Percentiles rank a stretch among this genome's conserved stretches.
Evolutionary conservation across 805 yeast species (phyloP).

Genomic region (Wickerhamomyces hampshirensis): DNA sequence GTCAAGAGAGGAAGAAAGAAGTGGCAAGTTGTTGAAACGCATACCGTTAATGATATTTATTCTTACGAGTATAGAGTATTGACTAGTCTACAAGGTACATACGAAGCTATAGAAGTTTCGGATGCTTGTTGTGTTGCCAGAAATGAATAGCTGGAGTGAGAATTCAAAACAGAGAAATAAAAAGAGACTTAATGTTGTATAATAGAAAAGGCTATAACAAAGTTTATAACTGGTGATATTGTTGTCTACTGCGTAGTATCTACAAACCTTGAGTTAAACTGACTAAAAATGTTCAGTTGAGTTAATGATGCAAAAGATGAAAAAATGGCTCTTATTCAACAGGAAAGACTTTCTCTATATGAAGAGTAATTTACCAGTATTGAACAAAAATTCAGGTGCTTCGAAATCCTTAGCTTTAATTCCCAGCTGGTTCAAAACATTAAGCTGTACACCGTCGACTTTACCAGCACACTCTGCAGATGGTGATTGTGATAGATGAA

Average conservation of each 20-base stretch:
- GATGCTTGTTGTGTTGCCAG: slow-evolving; percentile 73
- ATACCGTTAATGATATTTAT: slow-evolving; percentile 54
- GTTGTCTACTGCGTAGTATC: slow-evolving; percentile 4
- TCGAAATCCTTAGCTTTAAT: slow-evolving; percentile 11
- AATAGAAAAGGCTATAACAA: neutral
- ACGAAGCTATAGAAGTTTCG: slow-evolving; percentile 85
- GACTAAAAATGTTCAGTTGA: too few species aligned
- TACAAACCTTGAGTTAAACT: too few species aligned
- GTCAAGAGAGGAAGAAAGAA: slow-evolving; percentile 38
- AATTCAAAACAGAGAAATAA: slow-evolving; percentile 1
- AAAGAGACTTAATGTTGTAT: neutral
- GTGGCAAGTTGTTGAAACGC: slow-evolving; percentile 57
- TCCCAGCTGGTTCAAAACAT: slow-evolving; percentile 12
- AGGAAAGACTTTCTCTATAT: too few species aligned
- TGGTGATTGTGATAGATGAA: slow-evolving; percentile 6
- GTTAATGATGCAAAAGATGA: too few species aligned
- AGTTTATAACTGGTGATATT: too few species aligned
- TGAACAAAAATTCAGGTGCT: slow-evolving; percentile 16
- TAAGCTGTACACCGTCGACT: slow-evolving; percentile 7
- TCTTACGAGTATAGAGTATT: slow-evolving; percentile 63
- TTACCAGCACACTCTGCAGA: slow-evolving; percentile 4
- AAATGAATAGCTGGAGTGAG: too few species aligned
- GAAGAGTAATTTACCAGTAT: slow-evolving; percentile 9
- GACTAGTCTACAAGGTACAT: slow-evolving; percentile 87
- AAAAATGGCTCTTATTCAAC: too few species aligned